Base-by-base conservation (phyloP, 1,284 basidiomycete species). In the Cutaneotrichosporon mucoides region DNA sequence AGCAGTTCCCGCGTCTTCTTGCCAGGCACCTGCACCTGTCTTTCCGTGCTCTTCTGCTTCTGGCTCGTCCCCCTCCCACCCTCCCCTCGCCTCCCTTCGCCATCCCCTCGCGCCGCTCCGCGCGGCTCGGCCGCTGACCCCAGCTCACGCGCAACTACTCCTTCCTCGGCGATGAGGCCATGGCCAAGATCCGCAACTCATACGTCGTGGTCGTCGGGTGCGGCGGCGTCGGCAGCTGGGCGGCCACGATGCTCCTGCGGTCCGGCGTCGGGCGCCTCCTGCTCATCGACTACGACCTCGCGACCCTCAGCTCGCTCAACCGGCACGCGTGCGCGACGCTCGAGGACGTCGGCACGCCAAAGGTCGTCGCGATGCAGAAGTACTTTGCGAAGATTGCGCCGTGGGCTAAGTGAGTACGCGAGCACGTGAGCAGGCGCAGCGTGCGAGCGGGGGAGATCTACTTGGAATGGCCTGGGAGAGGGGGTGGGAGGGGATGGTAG, bases 161-260 rank as follows among this genome's bases (percentile, higher is more conserved):
- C 16, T 97, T 99, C 79, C 88, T 99, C 51, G 92, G 92, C 0
- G 90, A 95, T 38, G 88, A 93, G 41, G 85, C 86, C 33, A 96
- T 98, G 92, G 73, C 79, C 10, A 86, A 85, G 68, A 83, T 99
- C 46, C 82, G 96, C 59, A 75, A 83, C 24, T 84, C 86, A 6
- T 86, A 83, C 15, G 92, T 98, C 4, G 90, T 92, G 16, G 82
- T 99, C 24, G 78, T 99, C 7, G 96, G 96, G 4, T 92, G 93
- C 65, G 96, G 96, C 59, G 96, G 96, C 5, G 96, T 99, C 1
- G 94, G 95, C 0, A 92, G 89, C 68, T 95, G 92, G 88, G 89
- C 88, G 34, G 93, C 95, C 6, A 85, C 95, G 37, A 97, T 97
- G 92, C 85, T 97, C 47, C 88, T 87, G 36, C 81, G 93, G 44